Evolutionary conservation across 129 eudicot species (phyloP), one percentile per base, ranked within the genome.

Genomic region (Solidago caesia): DNA sequence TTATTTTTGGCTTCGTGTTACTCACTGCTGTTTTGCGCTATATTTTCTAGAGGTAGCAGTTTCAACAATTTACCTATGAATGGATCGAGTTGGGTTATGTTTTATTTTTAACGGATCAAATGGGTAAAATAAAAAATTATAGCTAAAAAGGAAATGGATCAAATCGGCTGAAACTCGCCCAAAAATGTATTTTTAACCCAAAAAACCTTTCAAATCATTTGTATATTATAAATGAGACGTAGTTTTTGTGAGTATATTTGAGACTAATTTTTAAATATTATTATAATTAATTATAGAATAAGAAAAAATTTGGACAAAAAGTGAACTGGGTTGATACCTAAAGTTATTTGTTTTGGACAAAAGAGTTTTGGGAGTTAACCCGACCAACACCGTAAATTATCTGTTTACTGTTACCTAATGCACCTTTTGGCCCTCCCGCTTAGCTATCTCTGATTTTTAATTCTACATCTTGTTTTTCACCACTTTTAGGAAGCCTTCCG

Each of bases 401-500:
- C 7, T 13, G 15, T 16, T 53, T 53, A 60, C 44, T 26, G 41
- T 2, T 60, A 41, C 59, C 21, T 11, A n/a, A 49, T 29, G 6
- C 39, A 33, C 39, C 39, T 3, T 21, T 3, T 21, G 39, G 39
- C 39, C 39, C 39, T 33, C 39, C 3, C 39, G 2, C 39, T 33
- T 33, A 4, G 21, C 58, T 11, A 52, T 12, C 1, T 69, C 39
- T 33, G 39, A 55, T 68, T 14, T 21, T 49, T 48, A 59, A 56
- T 57, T 29, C 39, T 70, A 66, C 48, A 49, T 65, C 59, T 14
- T 71, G 63, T 67, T 14, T 68, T 65, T 16, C 26, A 77, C 68
- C 41, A 2, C 46, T 75, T 71, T 39, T 88, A 94, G 98, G 91
- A 90, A 85, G 79, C 97, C 97, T 52, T 90, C 96, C 2, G 89